These are phyloP conservation scores for Ehretia macrophylla DNA, from an alignment of 257 asterid genomes.

Conservation along the genomic window DNA sequence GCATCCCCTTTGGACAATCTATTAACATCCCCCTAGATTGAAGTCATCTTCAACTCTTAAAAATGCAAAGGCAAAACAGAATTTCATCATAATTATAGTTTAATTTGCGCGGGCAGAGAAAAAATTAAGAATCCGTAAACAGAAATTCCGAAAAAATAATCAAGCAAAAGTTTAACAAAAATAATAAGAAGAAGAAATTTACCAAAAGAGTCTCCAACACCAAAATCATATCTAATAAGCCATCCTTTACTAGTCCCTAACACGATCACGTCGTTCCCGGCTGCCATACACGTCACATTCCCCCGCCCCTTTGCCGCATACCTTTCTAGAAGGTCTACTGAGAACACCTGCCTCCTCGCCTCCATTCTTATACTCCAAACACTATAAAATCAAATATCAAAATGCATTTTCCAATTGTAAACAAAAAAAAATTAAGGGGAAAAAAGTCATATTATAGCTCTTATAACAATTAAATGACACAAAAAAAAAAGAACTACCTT, in stretches of 20 bases:
- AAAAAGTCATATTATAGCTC: not conserved
- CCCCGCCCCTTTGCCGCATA: conserved; percentile 91
- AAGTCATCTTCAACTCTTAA: too few relatives aligned
- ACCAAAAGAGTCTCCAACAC: conserved; percentile 85
- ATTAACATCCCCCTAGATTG: too few relatives aligned
- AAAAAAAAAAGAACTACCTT: too few relatives aligned
- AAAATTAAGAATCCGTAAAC: too few relatives aligned
- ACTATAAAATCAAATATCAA: not conserved
- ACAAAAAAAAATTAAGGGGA: too few relatives aligned
- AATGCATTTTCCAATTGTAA: too few relatives aligned
- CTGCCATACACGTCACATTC: conserved; percentile 86
- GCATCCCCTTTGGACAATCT: too few relatives aligned
- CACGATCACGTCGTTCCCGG: conserved; percentile 88
- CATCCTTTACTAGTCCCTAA: conserved; percentile 94
- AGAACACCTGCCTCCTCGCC: conserved; percentile 64
- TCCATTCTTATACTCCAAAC: conserved; percentile 35
- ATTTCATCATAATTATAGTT: not conserved
- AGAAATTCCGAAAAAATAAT: too few relatives aligned
- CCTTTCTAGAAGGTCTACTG: conserved; percentile 90
- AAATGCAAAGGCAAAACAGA: not conserved
- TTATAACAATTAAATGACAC: not conserved
- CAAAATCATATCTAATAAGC: conserved; percentile 93
- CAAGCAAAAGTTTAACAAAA: not conserved
- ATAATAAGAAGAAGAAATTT: not conserved
- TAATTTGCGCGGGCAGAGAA: too few relatives aligned